Evolutionary conservation across 345 rosid genomes (phyloP).

Genomic region (Salix arbutifolia): DNA sequence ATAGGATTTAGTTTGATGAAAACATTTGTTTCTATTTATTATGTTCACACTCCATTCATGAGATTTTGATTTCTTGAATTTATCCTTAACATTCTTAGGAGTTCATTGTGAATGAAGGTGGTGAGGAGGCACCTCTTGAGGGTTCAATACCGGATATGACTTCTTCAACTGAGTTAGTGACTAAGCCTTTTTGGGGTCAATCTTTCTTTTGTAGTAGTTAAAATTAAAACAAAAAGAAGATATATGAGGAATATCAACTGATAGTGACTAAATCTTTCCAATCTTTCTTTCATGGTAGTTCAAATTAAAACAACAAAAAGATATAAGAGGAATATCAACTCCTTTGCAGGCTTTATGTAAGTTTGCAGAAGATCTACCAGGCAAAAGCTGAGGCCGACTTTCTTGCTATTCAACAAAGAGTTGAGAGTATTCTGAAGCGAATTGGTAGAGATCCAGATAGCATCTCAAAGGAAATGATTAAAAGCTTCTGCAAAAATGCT

Average conservation of each 20-base stretch:
- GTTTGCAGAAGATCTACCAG: conserved; percentile 81
- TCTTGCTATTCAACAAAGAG: conserved; percentile 63
- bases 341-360: conserved; percentile 67
- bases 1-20: neutral
- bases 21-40: neutral
- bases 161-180: conserved; percentile 92
- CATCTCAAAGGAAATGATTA: conserved; percentile 62
- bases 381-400: conserved; percentile 93
- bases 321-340: conserved; percentile 2
- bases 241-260: conserved; percentile 20
- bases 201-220: too few relatives aligned
- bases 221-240: too few relatives aligned
- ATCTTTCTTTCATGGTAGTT: too few relatives aligned
- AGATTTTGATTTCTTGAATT: conserved; percentile 6
- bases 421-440: conserved; percentile 56
- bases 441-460: conserved; percentile 66
- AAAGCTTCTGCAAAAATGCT: conserved; percentile 80
- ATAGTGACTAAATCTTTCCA: conserved; percentile 30
- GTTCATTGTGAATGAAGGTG: conserved; percentile 79
- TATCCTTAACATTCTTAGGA: conserved; percentile 47
- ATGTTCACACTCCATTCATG: neutral
- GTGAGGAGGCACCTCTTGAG: conserved; percentile 90
- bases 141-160: conserved; percentile 99
- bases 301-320: too few relatives aligned
- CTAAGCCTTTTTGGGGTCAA: neutral